Percentiles rank a stretch among this genome's conserved stretches.
phyloP scores from a whole-genome alignment of 1,284 basidiomycete species.

The Jaminaea rosea region DNA sequence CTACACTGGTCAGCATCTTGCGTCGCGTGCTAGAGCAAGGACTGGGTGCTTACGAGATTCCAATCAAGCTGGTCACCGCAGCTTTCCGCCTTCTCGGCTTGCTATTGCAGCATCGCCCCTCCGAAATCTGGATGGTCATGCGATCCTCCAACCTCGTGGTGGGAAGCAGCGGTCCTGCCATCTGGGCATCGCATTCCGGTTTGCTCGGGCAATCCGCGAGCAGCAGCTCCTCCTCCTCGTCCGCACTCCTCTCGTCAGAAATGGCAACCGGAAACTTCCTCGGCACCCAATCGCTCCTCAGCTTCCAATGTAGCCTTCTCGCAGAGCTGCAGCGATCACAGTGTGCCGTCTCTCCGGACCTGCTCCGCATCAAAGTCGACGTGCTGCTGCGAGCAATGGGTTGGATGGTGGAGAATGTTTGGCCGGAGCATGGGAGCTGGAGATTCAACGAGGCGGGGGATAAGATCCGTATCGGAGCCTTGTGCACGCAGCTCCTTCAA shows the following conservation, averaged over 20 bases:
- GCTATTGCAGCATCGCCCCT: slow-evolving; percentile 64
- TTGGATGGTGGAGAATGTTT: slow-evolving; percentile 73
- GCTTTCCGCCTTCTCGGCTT: slow-evolving; percentile 69
- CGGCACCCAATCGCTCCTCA: slow-evolving; percentile 67
- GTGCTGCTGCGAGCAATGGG: slow-evolving; percentile 66
- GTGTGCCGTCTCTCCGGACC: slow-evolving; percentile 51
- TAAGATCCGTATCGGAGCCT: slow-evolving; percentile 66
- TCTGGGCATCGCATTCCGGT: too few relatives aligned
- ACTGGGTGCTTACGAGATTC: slow-evolving; percentile 55
- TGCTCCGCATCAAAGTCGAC: slow-evolving; percentile 67
- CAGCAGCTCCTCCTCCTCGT: slow-evolving; percentile 22
- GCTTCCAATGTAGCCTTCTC: slow-evolving; percentile 66
- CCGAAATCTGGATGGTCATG: slow-evolving; percentile 73
- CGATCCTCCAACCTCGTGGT: slow-evolving; percentile 68
- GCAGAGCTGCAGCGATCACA: slow-evolving; percentile 61
- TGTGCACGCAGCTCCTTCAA: slow-evolving; percentile 60
- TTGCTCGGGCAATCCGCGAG: background rate
- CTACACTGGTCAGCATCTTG: slow-evolving; percentile 67
- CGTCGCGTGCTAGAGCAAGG: slow-evolving; percentile 76
- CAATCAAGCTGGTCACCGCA: slow-evolving; percentile 64
- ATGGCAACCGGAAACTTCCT: slow-evolving; percentile 64
- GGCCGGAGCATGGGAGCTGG: slow-evolving; percentile 74
- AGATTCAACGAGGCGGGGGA: slow-evolving; percentile 67
- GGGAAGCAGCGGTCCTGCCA: slow-evolving; percentile 49
- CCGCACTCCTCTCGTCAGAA: slow-evolving; percentile 63